These are phyloP conservation scores for Gossypium armourianum DNA, from an alignment of 441 rosid genomes.

Conservation along the genomic window DNA sequence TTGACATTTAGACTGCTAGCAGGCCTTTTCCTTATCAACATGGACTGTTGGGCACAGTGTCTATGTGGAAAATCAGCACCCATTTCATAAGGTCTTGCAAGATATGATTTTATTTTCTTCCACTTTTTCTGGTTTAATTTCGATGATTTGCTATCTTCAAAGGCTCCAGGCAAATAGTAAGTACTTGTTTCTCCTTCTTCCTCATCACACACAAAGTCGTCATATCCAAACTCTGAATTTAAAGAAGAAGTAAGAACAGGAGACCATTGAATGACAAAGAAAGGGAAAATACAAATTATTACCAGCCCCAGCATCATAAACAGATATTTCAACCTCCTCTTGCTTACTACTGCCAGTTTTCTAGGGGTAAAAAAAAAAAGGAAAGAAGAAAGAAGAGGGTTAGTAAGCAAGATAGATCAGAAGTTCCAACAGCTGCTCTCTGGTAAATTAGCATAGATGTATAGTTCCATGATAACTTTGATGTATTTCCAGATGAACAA, in stretches of 20 bases:
- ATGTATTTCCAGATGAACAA: background rate
- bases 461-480: background rate
- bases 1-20: slow-evolving; percentile 47
- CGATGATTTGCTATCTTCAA: slow-evolving; percentile 44
- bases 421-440: background rate
- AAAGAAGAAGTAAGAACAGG: slow-evolving; percentile 23
- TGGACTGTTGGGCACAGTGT: slow-evolving; percentile 39
- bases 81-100: slow-evolving; percentile 52
- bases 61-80: slow-evolving; percentile 50
- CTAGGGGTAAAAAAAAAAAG: slow-evolving; percentile 25
- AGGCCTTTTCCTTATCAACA: slow-evolving; percentile 54
- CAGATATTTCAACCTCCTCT: slow-evolving; percentile 79
- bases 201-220: slow-evolving; percentile 48
- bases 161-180: slow-evolving; percentile 55
- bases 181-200: slow-evolving; percentile 82
- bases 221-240: slow-evolving; percentile 47
- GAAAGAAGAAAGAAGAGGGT: background rate
- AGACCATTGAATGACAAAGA: slow-evolving; percentile 17
- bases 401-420: slow-evolving; percentile 10
- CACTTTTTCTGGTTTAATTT: slow-evolving; percentile 47
- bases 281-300: slow-evolving; percentile 17
- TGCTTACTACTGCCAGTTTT: slow-evolving; percentile 59
- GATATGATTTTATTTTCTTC: slow-evolving; percentile 36
- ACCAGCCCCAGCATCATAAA: slow-evolving; percentile 67
- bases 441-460: background rate